Percentiles rank a stretch among this genome's conserved stretches.
phyloP scores from a whole-genome alignment of 257 asterid genomes.

The Echites panduratus region DNA sequence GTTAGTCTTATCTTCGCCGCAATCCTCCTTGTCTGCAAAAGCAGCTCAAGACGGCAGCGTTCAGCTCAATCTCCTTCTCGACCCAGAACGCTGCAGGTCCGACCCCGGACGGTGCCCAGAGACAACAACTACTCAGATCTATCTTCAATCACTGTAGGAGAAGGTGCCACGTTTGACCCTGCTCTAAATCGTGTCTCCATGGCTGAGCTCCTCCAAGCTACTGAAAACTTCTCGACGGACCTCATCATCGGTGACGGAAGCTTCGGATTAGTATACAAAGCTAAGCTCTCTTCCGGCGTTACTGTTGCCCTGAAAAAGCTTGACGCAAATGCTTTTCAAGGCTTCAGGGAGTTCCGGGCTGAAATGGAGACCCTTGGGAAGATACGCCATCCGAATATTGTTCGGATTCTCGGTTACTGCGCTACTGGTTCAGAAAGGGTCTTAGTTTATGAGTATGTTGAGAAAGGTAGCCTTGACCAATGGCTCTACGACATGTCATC shows the following conservation, averaged over 20 bases:
- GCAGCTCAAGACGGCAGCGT: conserved; percentile 27
- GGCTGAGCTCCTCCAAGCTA: conserved; percentile 62
- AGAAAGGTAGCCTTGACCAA: conserved; percentile 77
- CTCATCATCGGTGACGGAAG: conserved; percentile 85
- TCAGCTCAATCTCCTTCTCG: conserved; percentile 15
- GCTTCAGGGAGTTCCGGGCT: conserved; percentile 78
- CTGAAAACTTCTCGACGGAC: conserved; percentile 61
- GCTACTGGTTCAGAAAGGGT: conserved; percentile 63
- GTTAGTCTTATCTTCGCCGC: conserved; percentile 38
- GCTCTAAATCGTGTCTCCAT: conserved; percentile 46
- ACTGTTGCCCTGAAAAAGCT: conserved; percentile 71
- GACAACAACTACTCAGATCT: conserved; percentile 9
- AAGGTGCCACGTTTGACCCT: conserved; percentile 69
- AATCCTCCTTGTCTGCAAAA: conserved; percentile 34
- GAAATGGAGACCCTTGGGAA: conserved; percentile 92
- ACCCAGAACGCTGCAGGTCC: conserved; percentile 18
- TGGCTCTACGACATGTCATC: conserved; percentile 74
- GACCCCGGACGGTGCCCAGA: conserved; percentile 19
- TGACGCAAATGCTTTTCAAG: conserved; percentile 78
- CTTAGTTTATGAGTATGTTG: conserved; percentile 68
- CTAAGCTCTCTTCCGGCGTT: conserved; percentile 56
- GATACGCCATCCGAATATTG: conserved; percentile 65
- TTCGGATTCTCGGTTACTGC: conserved; percentile 66
- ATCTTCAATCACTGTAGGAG: conserved; percentile 30
- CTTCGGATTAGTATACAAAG: conserved; percentile 82